Evolutionary conservation across 1,284 basidiomycete species (phyloP), one percentile per base, ranked within the genome.

Genomic region (Cutaneotrichosporon spelunceum): DNA sequence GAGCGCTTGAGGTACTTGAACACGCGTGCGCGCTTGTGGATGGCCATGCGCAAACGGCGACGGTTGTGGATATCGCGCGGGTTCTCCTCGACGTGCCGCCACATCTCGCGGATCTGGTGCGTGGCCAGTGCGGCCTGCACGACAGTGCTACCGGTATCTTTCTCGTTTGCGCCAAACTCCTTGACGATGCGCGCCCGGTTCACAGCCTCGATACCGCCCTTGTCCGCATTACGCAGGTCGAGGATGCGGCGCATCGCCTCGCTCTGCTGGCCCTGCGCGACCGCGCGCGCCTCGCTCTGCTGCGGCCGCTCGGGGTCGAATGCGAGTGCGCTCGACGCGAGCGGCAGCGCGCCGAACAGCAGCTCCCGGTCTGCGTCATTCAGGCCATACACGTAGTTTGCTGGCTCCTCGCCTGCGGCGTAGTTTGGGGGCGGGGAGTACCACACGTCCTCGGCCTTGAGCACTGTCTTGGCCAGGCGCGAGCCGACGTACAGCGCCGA

Each of bases 121-220:
- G 94, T 97, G 58, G 93, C 74, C 26, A 97, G 80, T 0, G 94
- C 94, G 54, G 88, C 94, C 83, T 96, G 93, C 0, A 95, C 93
- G 71, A 93, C 89, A 1, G 89, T 84, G 57, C 87, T 83, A 39
- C 92, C 94, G 1, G 91, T 84, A 75, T 95, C 89, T 30, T 57
- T 34, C 0, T 63, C 66, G 45, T 60, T 53, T 1, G 60, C 48
- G 26, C 90, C 93, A 81, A 98, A 97, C 58, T 85, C 87, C 13
- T 81, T 79, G 49, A 96, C 83, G 68, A 95, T 89, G 65, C 92
- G 83, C 70, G 86, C 82, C 63, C 88, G 83, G 78, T 97, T 97
- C 79, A 93, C 90, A 66, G 85, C 89, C 65, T 90, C 86, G 65
- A 97, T 88, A 21, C 90, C 91, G 53, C 81, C 82, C 42, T 90